Evolutionary conservation across 2,329 filamentous ascomycete genomes (phyloP).

Genomic region (Trichoderma endophyticum): DNA sequence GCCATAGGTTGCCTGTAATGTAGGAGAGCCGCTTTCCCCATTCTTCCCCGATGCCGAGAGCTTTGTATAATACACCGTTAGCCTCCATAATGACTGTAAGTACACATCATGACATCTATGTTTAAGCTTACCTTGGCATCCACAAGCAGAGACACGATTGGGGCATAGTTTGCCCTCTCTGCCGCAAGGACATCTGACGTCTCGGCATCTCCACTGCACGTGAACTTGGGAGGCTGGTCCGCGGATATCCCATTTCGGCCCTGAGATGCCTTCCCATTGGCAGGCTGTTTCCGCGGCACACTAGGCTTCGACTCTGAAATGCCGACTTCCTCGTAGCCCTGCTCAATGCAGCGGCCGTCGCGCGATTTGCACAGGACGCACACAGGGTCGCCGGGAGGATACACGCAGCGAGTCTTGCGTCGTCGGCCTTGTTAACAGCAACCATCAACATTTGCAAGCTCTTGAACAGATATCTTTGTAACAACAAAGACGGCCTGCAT

Average conservation of each 20-base stretch:
- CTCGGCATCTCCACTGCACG: background rate
- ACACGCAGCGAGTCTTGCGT: conserved; percentile 46
- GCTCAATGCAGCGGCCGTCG: conserved; percentile 19
- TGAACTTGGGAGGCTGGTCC: background rate
- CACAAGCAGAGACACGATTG: conserved; percentile 9
- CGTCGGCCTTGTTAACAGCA: conserved; percentile 37
- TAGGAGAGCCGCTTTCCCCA: background rate
- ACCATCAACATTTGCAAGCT: background rate
- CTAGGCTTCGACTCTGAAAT: background rate
- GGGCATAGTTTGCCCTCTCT: background rate
- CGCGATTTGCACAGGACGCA: conserved; percentile 38
- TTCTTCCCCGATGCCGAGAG: background rate
- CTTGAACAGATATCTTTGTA: background rate
- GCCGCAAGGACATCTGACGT: background rate
- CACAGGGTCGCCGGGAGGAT: conserved; percentile 36
- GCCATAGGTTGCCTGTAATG: background rate
- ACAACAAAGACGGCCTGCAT: background rate
- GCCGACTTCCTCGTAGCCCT: conserved; percentile 11
- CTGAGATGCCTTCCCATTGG: background rate
- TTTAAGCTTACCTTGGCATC: conserved; percentile 8
- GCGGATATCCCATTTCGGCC: background rate
- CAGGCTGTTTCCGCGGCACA: background rate
- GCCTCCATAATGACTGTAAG: background rate
- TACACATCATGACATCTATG: background rate
- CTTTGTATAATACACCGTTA: background rate